Evolutionary conservation across 1,139 yeast species (phyloP), one percentile per base, ranked within the genome.

Genomic region (Pichia sp.): DNA sequence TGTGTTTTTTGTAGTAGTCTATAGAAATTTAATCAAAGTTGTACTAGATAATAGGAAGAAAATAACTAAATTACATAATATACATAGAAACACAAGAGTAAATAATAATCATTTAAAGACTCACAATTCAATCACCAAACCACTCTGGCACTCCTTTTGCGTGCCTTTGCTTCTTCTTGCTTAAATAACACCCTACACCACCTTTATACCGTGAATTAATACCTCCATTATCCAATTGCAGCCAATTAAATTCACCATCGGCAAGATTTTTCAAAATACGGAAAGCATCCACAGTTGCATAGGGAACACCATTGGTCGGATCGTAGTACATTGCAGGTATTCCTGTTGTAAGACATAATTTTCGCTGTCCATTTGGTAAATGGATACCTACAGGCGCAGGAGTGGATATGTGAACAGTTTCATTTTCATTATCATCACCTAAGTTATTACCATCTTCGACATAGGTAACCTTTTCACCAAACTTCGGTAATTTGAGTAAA

Each of bases 71-170:
- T 9, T 32, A 32, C 33, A 32, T 9, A 10, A 11, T 32, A 32
- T 32, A 32, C 33, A 32, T 32, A 11, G 33, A 10, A 32, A 32
- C 9, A 16, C 23, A 16, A 16, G 27, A 26, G 32, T 35, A 23
- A 29, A 11, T 23, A 28, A 4, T 23, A 5, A 9, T 4, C 23
- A 4, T 7, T 7, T 2, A n/a, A 11, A 9, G 2, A 16, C 23
- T 16, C 23, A 16, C 27, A 35, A n/a, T 37, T 9, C 29, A 7
- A 5, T 10, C 23, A 9, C 42, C 51, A 64, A 87, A 87, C 3
- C 95, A 95, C 44, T 81, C 83, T 0, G 97, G 97, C 4, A 88
- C 96, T 4, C 95, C 97, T 50, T 75, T 74, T 0, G 96, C 96
- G 53, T 81, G 90, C 39, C 75, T 68, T 38, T 66, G 68, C 10